A percentile compares a stretch with the other conserved stretches of the same genome.
Conservation (phyloP, 73 alveolate genomes). For the Paramecium octaurelia region DNA sequence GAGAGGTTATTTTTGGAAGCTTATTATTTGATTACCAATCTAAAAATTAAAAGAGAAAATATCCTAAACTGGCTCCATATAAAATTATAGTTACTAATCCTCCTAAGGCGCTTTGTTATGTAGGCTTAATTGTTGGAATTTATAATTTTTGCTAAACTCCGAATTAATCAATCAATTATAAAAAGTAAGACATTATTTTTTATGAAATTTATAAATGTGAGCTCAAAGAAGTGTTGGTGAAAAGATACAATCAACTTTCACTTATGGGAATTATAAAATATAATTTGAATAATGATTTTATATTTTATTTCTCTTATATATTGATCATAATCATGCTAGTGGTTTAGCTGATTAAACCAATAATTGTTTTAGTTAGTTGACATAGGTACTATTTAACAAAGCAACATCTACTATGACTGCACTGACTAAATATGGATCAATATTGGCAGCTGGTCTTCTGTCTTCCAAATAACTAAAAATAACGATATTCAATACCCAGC, state of each 20-base stretch:
- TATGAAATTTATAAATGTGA: background rate
- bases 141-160: background rate
- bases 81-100: background rate
- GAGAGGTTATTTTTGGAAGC: background rate
- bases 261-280: too few species aligned
- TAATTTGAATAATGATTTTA: too few species aligned
- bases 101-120: background rate
- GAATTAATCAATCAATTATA: background rate
- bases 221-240: too few species aligned
- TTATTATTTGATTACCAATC: background rate
- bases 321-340: background rate
- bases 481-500: constrained; percentile 63
- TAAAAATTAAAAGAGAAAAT: background rate
- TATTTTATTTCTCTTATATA: background rate
- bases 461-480: constrained; percentile 81
- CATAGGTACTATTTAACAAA: background rate
- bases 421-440: constrained; percentile 87
- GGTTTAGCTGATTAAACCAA: constrained; percentile 32
- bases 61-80: constrained; percentile 26
- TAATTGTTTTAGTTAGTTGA: background rate
- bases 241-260: too few species aligned
- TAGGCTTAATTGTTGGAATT: background rate
- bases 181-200: background rate
- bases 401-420: constrained; percentile 73
- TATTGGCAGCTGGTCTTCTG: constrained; percentile 93